phyloP scores from a whole-genome alignment of 768 basidiomycete genomes.

The Tephrocybe sp. region DNA sequence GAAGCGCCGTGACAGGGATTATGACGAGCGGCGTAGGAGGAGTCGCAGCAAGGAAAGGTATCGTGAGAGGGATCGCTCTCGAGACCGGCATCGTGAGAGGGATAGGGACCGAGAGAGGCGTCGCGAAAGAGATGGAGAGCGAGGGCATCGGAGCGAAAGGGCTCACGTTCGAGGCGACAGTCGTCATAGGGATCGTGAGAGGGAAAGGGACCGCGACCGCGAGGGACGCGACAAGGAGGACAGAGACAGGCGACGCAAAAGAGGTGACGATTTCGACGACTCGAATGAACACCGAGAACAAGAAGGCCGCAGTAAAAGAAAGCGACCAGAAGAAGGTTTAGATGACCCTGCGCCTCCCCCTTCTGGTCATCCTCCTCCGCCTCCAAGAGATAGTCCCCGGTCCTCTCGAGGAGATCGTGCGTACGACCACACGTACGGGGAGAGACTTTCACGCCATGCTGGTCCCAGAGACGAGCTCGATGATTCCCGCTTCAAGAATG shows the following conservation, averaged over 20 bases:
- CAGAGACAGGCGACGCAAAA: constrained; percentile 60
- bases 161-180: constrained; percentile 53
- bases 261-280: constrained; percentile 62
- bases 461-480: constrained; percentile 66
- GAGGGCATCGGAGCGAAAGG: constrained; percentile 48
- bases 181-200: constrained; percentile 53
- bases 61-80: constrained; percentile 55
- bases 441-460: constrained; percentile 41
- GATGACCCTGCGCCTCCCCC: constrained; percentile 39
- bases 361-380: constrained; percentile 40
- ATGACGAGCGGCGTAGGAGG: constrained; percentile 60
- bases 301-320: constrained; percentile 67
- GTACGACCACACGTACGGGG: constrained; percentile 53
- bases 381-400: constrained; percentile 50
- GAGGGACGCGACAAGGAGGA: constrained; percentile 42
- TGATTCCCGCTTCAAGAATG: constrained; percentile 47
- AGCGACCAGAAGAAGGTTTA: constrained; percentile 54
- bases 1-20: constrained; percentile 52
- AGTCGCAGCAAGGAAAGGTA: constrained; percentile 62
- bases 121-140: constrained; percentile 51
- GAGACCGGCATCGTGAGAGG: constrained; percentile 43
- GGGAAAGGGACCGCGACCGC: constrained; percentile 44
- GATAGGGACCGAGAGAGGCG: constrained; percentile 49
- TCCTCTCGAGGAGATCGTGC: constrained; percentile 52
- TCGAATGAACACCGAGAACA: constrained; percentile 39